A percentile compares a stretch with the other conserved stretches of the same genome.
phyloP scores from a whole-genome alignment of 2,329 filamentous ascomycete species.

The Reticulascus tulasneorum region DNA sequence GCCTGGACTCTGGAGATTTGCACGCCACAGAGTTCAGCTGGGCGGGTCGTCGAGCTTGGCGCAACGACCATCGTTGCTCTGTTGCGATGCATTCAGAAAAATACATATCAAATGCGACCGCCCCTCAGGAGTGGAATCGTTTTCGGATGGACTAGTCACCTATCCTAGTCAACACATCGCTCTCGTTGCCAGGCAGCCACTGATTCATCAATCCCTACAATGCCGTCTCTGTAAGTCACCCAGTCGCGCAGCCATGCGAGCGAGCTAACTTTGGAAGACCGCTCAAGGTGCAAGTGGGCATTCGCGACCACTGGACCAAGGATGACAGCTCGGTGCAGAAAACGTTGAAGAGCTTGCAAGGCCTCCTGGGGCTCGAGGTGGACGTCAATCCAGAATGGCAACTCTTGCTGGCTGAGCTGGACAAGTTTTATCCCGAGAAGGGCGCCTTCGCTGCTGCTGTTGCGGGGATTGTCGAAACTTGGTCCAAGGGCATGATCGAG shows the following conservation, averaged over 20 bases:
- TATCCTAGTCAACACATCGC: too few relatives aligned
- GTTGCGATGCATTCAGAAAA: too few relatives aligned
- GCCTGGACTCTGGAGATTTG: too few relatives aligned
- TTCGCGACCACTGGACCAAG: slow-evolving; percentile 40
- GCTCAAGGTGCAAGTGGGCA: slow-evolving; percentile 35
- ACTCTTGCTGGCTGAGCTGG: slow-evolving; percentile 34
- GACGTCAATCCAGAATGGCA: slow-evolving; percentile 39
- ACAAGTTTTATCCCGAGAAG: slow-evolving; percentile 35
- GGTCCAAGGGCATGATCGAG: slow-evolving; percentile 31
- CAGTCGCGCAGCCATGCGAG: neutral
- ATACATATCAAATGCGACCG: too few relatives aligned
- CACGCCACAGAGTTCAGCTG: too few relatives aligned
- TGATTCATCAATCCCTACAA: too few relatives aligned
- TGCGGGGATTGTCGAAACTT: slow-evolving; percentile 32
- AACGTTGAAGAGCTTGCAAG: slow-evolving; percentile 25
- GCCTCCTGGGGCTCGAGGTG: slow-evolving; percentile 35
- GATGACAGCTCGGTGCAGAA: slow-evolving; percentile 26
- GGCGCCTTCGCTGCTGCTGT: slow-evolving; percentile 31
- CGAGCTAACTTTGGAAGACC: slow-evolving; percentile 26
- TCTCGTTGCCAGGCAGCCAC: too few relatives aligned
- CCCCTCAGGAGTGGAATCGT: too few relatives aligned
- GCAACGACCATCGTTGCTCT: too few relatives aligned
- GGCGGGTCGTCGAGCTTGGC: too few relatives aligned
- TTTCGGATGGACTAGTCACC: too few relatives aligned
- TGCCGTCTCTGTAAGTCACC: slow-evolving; percentile 8